A percentile compares a stretch with the other conserved stretches of the same genome.
These are phyloP conservation scores for Mucor mucedo DNA, from an alignment of 371 early-diverging fungal species.

Conservation along the genomic window DNA sequence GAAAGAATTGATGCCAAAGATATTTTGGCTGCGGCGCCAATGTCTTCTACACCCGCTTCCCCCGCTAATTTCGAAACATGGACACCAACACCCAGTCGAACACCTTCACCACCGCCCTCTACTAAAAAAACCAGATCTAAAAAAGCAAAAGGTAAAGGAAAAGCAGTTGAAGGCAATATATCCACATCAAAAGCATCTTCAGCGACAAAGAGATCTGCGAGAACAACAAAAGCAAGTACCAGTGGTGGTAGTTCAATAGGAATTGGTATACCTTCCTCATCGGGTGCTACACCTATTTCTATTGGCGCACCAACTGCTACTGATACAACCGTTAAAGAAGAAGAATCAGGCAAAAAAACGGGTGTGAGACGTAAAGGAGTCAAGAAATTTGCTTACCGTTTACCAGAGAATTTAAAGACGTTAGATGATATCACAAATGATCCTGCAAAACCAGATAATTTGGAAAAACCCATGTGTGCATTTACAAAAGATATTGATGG, in stretches of 20 bases:
- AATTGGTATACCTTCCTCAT: constrained; percentile 11
- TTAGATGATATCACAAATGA: constrained; percentile 51
- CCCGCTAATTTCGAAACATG: neutral
- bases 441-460: constrained; percentile 34
- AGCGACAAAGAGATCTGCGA: neutral
- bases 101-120: neutral
- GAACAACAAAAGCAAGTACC: neutral
- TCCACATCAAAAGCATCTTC: no score
- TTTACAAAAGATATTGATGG: constrained; percentile 60
- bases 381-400: constrained; percentile 9
- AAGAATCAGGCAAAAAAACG: neutral
- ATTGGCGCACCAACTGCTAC: neutral
- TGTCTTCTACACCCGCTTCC: neutral
- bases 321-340: neutral
- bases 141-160: neutral
- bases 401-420: constrained; percentile 32
- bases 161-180: neutral
- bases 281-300: neutral
- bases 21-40: neutral
- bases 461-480: constrained; percentile 52
- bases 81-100: neutral
- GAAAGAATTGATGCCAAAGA: neutral
- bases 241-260: constrained; percentile 12
- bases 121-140: neutral
- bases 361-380: constrained; percentile 3